Evolutionary conservation across 2,329 filamentous ascomycete genomes (phyloP), one percentile per base, ranked within the genome.

Genomic region (Diplodia seriata): DNA sequence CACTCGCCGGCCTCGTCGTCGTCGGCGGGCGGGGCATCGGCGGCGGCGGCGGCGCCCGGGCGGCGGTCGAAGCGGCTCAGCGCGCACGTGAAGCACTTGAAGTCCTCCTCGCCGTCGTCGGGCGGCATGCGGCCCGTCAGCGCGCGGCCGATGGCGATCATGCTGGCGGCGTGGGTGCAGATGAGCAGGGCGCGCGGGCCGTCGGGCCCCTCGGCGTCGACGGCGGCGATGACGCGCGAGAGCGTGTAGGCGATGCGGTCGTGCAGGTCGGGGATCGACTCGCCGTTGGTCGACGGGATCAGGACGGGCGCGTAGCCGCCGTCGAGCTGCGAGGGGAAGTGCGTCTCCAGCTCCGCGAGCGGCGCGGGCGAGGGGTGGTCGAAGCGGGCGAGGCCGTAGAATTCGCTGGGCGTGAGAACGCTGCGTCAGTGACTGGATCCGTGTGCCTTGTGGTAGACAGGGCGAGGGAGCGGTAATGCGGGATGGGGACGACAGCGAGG

Each of bases 381-480:
- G 79, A 97, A 97, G 69, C 89, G 88, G 18, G 94, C 93, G 57
- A 88, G 85, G 31, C 95, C 95, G 77, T 95, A 98, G 90, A 95
- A 98, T 82, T 99, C 95, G 70, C 92, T 90, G 49, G 89, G 3
- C 12, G 14, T 18, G 14, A 6, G 8, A 18, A 53, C 15, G 26
- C 2, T 3, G 11, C 43, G 51, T 55, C 26, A 55, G 51, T 23
- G 23, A 18, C 26, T 26, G 26, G 26, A 26, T 8, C 29, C 8
- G 20, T 26, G 3, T 26, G 6, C 26, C 3, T 26, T 4, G 26
- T 26, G 26, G 26, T 4, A 26, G 26, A 2, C 26, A 4, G 26
- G 3, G 26, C 26, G 26, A 49, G 18, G 1, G n/a, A 38, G 31
- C 12, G 33, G 18, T 38, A 11, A 9, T 43, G 40, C 40, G 40